Percentiles rank a stretch among this genome's conserved stretches.
Conservation (phyloP, 2,329 filamentous ascomycete species). For the Fusarium drepaniforme region DNA sequence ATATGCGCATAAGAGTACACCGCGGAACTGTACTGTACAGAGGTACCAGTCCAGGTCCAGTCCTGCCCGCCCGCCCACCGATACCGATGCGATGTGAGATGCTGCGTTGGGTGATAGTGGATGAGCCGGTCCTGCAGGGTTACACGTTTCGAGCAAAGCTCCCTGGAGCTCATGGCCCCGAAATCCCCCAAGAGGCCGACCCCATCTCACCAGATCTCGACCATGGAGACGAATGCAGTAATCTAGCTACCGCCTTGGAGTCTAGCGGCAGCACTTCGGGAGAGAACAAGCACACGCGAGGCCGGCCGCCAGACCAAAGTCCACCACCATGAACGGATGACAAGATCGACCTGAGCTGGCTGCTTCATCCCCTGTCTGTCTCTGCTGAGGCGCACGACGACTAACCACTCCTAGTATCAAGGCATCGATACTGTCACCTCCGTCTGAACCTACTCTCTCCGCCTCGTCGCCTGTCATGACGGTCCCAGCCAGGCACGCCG, state of each 20-base stretch:
- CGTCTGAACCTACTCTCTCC: conserved; percentile 3
- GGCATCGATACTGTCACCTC: conserved; percentile 18
- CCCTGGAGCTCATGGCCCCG: conserved; percentile 26
- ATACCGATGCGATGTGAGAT: conserved; percentile 31
- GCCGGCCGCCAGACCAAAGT: not conserved
- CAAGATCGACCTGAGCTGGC: conserved; percentile 16
- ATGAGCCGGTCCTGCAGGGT: conserved; percentile 40
- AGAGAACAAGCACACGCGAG: conserved; percentile 21
- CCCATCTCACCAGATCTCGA: conserved; percentile 20
- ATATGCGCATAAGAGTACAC: conserved; percentile 24
- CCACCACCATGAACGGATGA: not conserved
- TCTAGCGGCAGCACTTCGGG: conserved; percentile 23
- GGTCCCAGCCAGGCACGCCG: conserved; percentile 3
- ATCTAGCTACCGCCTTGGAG: conserved; percentile 13
- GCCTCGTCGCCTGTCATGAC: conserved; percentile 1
- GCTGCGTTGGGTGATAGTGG: conserved; percentile 38
- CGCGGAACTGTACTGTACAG: not conserved
- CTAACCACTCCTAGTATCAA: conserved; percentile 23
- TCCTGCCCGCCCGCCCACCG: conserved; percentile 2
- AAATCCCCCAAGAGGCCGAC: conserved; percentile 20
- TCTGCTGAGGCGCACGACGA: conserved; percentile 15
- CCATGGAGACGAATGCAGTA: conserved; percentile 28
- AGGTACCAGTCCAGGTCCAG: not conserved
- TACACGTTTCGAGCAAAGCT: conserved; percentile 40
- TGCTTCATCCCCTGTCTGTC: conserved; percentile 18